Conservation (phyloP, 768 basidiomycete species). For the Tylopilus felleus region DNA sequence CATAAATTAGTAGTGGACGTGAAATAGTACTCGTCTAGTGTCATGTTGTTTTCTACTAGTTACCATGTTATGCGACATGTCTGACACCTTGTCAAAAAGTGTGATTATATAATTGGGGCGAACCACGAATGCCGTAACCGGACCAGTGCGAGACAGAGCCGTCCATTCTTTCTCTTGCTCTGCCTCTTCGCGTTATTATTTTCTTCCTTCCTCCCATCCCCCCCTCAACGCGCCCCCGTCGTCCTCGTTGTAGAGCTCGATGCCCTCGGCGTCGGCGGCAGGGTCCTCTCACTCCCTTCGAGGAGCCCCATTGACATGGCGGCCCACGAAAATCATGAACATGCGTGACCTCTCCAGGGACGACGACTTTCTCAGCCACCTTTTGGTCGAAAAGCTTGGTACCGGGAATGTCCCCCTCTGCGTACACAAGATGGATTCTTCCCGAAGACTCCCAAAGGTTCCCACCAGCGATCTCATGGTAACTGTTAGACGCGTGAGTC, state of each 20-base stretch:
- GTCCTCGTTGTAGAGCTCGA: constrained; percentile 28
- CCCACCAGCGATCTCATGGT: constrained; percentile 62
- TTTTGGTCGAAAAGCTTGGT: constrained; percentile 86
- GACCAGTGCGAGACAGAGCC: constrained; percentile 21
- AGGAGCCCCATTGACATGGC: constrained; percentile 50
- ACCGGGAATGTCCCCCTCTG: constrained; percentile 75
- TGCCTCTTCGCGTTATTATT: constrained; percentile 34
- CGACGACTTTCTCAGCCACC: constrained; percentile 87
- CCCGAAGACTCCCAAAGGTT: constrained; percentile 73
- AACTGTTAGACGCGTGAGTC: constrained; percentile 73
- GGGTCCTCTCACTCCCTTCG: constrained; percentile 23
- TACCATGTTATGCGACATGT: constrained; percentile 3
- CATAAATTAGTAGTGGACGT: too few relatives aligned
- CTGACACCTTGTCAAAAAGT: not conserved
- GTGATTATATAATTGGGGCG: constrained; percentile 22
- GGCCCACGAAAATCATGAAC: constrained; percentile 86
- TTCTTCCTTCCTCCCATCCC: constrained; percentile 12
- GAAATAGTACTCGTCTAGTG: not conserved
- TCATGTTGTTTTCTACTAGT: not conserved
- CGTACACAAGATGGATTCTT: constrained; percentile 88
- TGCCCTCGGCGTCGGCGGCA: constrained; percentile 30
- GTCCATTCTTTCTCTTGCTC: constrained; percentile 24
- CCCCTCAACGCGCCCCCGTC: constrained; percentile 21
- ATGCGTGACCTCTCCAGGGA: constrained; percentile 87
- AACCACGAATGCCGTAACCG: constrained; percentile 31